Conservation (phyloP, 2,329 filamentous ascomycete genomes). For the Phialemoniopsis sp. region DNA sequence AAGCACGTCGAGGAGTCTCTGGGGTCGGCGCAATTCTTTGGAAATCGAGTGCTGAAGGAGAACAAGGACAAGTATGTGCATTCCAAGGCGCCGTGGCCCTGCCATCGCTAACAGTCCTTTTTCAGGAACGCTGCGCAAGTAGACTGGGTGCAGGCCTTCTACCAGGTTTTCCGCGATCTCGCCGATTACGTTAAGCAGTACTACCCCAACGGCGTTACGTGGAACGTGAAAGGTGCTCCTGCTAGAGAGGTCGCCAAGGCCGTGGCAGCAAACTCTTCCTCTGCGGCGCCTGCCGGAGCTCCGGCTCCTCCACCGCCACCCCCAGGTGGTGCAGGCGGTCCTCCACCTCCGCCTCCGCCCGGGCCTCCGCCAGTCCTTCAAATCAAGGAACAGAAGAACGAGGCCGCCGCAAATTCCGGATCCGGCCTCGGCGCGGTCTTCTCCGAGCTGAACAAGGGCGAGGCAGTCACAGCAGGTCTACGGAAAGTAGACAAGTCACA, state of each 20-base stretch:
- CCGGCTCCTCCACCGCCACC: constrained; percentile 40
- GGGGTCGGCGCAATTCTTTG: constrained; percentile 85
- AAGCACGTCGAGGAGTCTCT: constrained; percentile 83
- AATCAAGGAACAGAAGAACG: constrained; percentile 43
- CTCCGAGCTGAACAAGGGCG: constrained; percentile 83
- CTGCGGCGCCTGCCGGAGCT: constrained; percentile 17
- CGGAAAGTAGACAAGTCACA: constrained; percentile 92
- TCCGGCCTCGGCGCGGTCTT: constrained; percentile 84
- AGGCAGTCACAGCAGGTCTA: constrained; percentile 80
- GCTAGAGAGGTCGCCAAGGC: constrained; percentile 62
- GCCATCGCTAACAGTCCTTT: constrained; percentile 6
- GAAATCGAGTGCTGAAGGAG: constrained; percentile 89
- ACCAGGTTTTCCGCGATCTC: constrained; percentile 82
- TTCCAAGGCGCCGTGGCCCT: neutral
- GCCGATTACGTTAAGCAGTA: constrained; percentile 80
- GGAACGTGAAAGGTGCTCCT: constrained; percentile 77
- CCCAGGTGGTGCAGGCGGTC: constrained; percentile 46
- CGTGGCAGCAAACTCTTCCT: constrained; percentile 35
- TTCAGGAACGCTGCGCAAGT: constrained; percentile 72
- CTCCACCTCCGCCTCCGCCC: constrained; percentile 66
- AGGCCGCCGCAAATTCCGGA: constrained; percentile 35
- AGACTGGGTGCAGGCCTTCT: constrained; percentile 91
- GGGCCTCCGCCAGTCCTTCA: constrained; percentile 65
- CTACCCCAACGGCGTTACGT: constrained; percentile 73
- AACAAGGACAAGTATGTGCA: constrained; percentile 63